Percentiles rank a stretch among this genome's conserved stretches.
Evolutionary conservation across 805 yeast genomes (phyloP).

Genomic region (Schwanniomyces vanrijiae): DNA sequence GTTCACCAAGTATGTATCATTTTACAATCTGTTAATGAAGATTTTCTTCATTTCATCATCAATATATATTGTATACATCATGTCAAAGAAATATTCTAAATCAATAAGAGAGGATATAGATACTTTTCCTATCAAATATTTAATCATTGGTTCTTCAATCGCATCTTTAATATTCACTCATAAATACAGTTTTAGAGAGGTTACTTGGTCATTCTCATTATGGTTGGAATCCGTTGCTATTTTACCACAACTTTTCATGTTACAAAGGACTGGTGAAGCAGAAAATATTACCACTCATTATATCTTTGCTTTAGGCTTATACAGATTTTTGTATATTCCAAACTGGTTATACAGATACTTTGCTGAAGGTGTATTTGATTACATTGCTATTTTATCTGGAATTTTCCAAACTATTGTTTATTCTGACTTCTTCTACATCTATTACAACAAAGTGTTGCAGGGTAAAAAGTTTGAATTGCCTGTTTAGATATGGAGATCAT

Average conservation of each 20-base stretch:
- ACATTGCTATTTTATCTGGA: constrained; percentile 75
- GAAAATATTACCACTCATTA: constrained; percentile 87
- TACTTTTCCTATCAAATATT: constrained; percentile 71
- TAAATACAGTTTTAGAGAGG: constrained; percentile 59
- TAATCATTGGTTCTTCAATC: constrained; percentile 61
- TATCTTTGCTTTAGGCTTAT: constrained; percentile 88
- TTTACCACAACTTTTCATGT: constrained; percentile 86
- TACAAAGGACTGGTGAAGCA: constrained; percentile 87
- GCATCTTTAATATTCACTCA: constrained; percentile 61
- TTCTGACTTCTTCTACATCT: constrained; percentile 94
- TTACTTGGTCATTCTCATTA: constrained; percentile 83
- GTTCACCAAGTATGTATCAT: constrained; percentile 54
- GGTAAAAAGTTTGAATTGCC: constrained; percentile 80
- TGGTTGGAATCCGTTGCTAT: constrained; percentile 95
- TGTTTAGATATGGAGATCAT: constrained; percentile 18
- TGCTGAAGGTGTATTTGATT: constrained; percentile 63
- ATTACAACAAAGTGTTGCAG: constrained; percentile 74
- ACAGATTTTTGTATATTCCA: constrained; percentile 87
- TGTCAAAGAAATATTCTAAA: constrained; percentile 60
- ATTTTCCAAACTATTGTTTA: constrained; percentile 81
- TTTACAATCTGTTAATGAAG: constrained; percentile 82
- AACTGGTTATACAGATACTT: constrained; percentile 91
- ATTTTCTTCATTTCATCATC: constrained; percentile 77
- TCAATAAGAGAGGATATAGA: constrained; percentile 63
- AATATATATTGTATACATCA: constrained; percentile 68